These are phyloP conservation scores for Pseudodiploospora longispora DNA, from an alignment of 2,329 filamentous ascomycete genomes.

Conservation along the genomic window DNA sequence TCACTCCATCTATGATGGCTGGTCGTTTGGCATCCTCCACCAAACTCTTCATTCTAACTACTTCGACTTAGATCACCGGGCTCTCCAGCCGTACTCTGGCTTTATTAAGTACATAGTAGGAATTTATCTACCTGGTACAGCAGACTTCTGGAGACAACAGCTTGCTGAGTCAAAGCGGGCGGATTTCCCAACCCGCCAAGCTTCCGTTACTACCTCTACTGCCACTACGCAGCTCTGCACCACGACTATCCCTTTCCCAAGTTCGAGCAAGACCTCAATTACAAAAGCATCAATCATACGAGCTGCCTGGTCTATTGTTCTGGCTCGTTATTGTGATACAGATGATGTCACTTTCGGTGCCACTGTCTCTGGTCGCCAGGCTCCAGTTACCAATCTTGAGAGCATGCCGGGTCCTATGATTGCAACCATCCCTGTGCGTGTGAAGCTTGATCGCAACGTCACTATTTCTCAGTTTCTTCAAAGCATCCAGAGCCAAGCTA, in stretches of 20 bases:
- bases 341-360: constrained; percentile 11
- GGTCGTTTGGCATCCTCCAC: neutral
- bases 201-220: neutral
- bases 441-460: constrained; percentile 1
- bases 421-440: constrained; percentile 6
- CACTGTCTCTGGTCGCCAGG: constrained; percentile 13
- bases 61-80: constrained; percentile 12
- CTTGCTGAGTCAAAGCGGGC: constrained; percentile 4
- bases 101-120: neutral
- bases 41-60: neutral
- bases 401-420: constrained; percentile 11
- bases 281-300: constrained; percentile 16
- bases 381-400: constrained; percentile 10
- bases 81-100: constrained; percentile 6
- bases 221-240: constrained; percentile 2
- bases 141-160: constrained; percentile 8
- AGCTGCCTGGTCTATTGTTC: constrained; percentile 24
- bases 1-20: neutral
- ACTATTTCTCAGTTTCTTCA: constrained; percentile 5
- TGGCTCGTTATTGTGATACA: constrained; percentile 26
- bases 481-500: constrained; percentile 6
- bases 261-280: constrained; percentile 7
- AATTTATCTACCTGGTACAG: constrained; percentile 1
- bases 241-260: constrained; percentile 1
- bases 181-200: constrained; percentile 5